Conservation (phyloP, 2,329 filamentous ascomycete species). For the Albophoma yamanashiensis region DNA sequence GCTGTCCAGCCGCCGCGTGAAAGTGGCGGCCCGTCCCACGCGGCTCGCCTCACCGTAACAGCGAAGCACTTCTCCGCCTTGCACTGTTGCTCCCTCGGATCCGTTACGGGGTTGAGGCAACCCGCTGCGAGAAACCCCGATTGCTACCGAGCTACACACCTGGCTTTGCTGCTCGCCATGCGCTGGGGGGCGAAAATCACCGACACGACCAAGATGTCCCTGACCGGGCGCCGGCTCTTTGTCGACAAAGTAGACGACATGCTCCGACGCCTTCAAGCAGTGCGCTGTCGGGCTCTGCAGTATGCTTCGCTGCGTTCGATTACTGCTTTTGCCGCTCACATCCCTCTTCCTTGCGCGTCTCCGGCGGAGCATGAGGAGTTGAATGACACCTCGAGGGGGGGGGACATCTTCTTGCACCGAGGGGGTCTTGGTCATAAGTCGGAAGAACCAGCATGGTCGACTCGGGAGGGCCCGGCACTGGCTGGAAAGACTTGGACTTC, state of each 20-base stretch:
- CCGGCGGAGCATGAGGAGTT: neutral
- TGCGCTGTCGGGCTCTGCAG: slow-evolving; percentile 3
- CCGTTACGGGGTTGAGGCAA: neutral
- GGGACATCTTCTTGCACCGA: neutral
- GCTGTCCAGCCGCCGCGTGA: neutral
- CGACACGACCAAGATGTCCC: slow-evolving; percentile 8
- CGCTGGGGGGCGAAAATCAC: slow-evolving; percentile 1
- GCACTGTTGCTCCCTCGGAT: too few relatives aligned
- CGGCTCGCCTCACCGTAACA: neutral
- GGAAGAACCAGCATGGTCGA: neutral
- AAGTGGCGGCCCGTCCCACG: neutral
- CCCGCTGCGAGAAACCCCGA: too few relatives aligned
- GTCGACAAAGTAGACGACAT: slow-evolving; percentile 1
- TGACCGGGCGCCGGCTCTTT: slow-evolving; percentile 5
- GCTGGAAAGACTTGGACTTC: neutral
- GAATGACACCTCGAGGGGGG: neutral
- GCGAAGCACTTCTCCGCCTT: neutral
- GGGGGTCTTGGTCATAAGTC: neutral
- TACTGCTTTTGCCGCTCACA: neutral
- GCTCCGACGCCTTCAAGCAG: neutral
- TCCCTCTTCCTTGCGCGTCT: neutral
- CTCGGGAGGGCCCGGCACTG: neutral
- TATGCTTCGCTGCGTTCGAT: slow-evolving; percentile 2
- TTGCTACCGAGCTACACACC: neutral
- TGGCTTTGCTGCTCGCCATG: slow-evolving; percentile 1